Base-by-base conservation (phyloP, 2,329 filamentous ascomycete genomes). In the Emydomyces testavorans region DNA sequence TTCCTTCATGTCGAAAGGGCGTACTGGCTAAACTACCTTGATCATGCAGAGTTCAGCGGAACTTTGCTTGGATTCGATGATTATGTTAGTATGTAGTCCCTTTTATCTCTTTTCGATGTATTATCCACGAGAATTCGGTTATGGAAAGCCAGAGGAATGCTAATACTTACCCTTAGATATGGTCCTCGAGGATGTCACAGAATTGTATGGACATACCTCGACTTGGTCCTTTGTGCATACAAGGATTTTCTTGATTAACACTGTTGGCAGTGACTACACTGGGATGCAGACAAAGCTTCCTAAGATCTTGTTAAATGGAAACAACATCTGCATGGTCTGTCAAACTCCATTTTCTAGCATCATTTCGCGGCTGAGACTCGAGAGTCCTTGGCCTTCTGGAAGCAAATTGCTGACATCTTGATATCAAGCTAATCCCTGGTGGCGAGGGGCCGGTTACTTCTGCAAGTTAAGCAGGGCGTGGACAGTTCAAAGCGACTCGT, bases 281-380 rank as follows among this genome's bases (percentile, higher is more conserved):
- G 90, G 90, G 52, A 80, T 83, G 58, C 83, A 90, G 67, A 85
- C 81, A 38, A 94, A 94, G 66, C 78, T 98, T 34, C 78, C 88
- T 44, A 96, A 96, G 74, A 94, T 98, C 52, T 71, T 98, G 35
- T 72, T 98, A 32, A 98, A 98, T 61, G 92, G 92, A 49, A 98
- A 98, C 71, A 96, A 96, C 62, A 87, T 98, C 55, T 96, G 90
- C 84, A 98, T 98, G 92, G 92, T 94, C 76, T 48, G 74, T 45
- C 4, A n/a, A 18, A 18, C 8, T 10, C n/a, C 16, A 21, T 24
- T 16, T 8, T 21, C 16, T 10, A 40, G 13, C 44, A 42, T 32
- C 48, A n/a, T 31, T 51, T n/a, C 20, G 29, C 10, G 28, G 4
- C 13, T n/a, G n/a, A n/a, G n/a, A n/a, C n/a, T n/a, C n/a, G n/a